Evolutionary conservation across 139 green algal genomes (phyloP), one percentile per base, ranked within the genome.

Genomic region (Picochlorum sp.): DNA sequence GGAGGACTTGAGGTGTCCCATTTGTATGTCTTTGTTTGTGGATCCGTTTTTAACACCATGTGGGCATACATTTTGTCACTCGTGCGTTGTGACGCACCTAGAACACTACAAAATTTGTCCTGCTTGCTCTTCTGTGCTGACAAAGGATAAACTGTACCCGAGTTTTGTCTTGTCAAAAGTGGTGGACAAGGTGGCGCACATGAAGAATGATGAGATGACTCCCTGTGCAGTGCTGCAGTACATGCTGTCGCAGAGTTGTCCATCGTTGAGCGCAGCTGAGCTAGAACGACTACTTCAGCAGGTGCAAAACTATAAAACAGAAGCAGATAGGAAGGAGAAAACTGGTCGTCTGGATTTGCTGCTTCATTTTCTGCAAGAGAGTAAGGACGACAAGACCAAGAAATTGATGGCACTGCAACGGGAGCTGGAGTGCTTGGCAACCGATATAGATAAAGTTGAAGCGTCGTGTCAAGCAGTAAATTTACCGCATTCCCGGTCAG

Each of bases 41-140:
- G 83, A 94, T 66, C 75, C 85, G 0, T 90, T 90, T 49, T 76
- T 89, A 4, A 94, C 86, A 0, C 61, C 65, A 3, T 94, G 86
- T 51, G 86, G 85, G 2, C 86, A 94, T 57, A 87, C 74, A 8
- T 94, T 92, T 50, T 94, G 86, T 65, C 82, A 83, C 63, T 44
- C 53, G 10, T 94, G 86, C 75, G 76, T 94, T 43, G 72, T 57
- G 1, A 82, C 64, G 10, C 81, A 90, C 57, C 67, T 94, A 22
- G 51, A 76, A 10, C 59, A 74, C 41, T 69, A 61, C 31, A 78
- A 72, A 45, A 84, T 49, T 53, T 94, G 85, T 47, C 85, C 85
- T 3, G 73, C 53, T 39, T 94, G 85, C 61, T 56, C 52, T 7
- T 37, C 40, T 10, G 83, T 80, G 59, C 31, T 94, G 10, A 85